Conservation (phyloP, 2,329 filamentous ascomycete species). For the Aspergillus calidoustus region DNA sequence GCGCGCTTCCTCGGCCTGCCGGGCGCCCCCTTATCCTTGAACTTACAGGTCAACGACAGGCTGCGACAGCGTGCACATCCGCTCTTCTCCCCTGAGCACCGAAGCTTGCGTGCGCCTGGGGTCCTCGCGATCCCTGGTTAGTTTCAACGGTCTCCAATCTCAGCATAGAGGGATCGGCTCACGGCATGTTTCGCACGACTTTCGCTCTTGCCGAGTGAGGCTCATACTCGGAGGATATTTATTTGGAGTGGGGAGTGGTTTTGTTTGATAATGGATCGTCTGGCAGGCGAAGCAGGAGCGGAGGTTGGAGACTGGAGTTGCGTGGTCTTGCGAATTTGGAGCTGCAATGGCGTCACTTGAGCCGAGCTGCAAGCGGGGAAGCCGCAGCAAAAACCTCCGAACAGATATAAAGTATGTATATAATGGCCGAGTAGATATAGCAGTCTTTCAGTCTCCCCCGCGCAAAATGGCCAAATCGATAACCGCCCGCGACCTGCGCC, state of each 20-base stretch:
- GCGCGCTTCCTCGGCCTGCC: neutral
- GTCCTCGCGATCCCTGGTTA: neutral
- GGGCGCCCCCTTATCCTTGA: slow-evolving; percentile 6
- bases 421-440: neutral
- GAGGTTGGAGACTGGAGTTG: slow-evolving; percentile 4
- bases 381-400: neutral
- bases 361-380: neutral
- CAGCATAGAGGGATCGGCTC: neutral
- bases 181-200: slow-evolving; percentile 9
- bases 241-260: neutral
- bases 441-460: neutral
- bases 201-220: slow-evolving; percentile 2
- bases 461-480: slow-evolving; percentile 1
- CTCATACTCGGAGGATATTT: neutral
- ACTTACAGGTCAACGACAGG: slow-evolving; percentile 1
- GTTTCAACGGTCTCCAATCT: neutral
- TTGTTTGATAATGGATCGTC: neutral
- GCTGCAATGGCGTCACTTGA: slow-evolving; percentile 2
- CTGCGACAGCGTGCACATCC: slow-evolving; percentile 2
- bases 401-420: neutral
- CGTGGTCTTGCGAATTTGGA: slow-evolving; percentile 3
- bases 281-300: neutral
- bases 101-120: neutral
- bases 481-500: neutral
- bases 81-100: slow-evolving; percentile 1